A percentile compares a stretch with the other conserved stretches of the same genome.
Conservation (phyloP, 305 asterid species). For the Rubia occidens region DNA sequence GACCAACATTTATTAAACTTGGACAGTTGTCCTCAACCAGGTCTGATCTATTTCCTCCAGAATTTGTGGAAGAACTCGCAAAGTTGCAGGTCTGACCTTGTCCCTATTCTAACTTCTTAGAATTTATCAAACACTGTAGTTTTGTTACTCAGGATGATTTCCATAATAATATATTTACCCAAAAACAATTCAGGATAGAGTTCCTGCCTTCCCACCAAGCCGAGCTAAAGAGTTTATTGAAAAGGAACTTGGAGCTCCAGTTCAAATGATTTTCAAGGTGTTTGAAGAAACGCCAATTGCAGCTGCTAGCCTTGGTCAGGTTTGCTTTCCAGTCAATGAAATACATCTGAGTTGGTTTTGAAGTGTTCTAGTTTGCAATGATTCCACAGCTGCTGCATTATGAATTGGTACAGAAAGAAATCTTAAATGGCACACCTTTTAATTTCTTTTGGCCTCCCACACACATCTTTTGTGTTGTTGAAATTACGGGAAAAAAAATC, state of each 20-base stretch:
- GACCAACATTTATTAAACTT: constrained; percentile 90
- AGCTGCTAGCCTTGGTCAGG: constrained; percentile 99
- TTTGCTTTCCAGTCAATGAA: constrained; percentile 24
- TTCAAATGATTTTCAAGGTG: constrained; percentile 52
- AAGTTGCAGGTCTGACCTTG: constrained; percentile 66
- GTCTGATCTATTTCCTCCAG: constrained; percentile 86
- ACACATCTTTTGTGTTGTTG: not conserved
- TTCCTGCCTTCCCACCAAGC: constrained; percentile 79
- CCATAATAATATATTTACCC: not conserved
- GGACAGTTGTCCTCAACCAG: constrained; percentile 92
- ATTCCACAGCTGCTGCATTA: not conserved
- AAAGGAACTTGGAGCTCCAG: constrained; percentile 76
- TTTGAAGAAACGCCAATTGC: constrained; percentile 93
- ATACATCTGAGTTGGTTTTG: not conserved
- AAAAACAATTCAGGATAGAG: constrained; percentile 63
- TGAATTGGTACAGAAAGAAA: not conserved
- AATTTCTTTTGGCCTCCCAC: not conserved
- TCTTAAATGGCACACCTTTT: not conserved
- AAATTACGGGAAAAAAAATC: not conserved
- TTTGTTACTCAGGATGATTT: not conserved
- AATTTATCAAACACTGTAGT: not conserved
- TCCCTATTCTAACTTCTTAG: not conserved
- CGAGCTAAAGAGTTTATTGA: constrained; percentile 63
- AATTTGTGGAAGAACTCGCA: constrained; percentile 89
- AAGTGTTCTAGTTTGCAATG: not conserved